These are phyloP conservation scores for Penicillium longicatenatum DNA, from an alignment of 495 filamentous ascomycete genomes.

Conservation along the genomic window DNA sequence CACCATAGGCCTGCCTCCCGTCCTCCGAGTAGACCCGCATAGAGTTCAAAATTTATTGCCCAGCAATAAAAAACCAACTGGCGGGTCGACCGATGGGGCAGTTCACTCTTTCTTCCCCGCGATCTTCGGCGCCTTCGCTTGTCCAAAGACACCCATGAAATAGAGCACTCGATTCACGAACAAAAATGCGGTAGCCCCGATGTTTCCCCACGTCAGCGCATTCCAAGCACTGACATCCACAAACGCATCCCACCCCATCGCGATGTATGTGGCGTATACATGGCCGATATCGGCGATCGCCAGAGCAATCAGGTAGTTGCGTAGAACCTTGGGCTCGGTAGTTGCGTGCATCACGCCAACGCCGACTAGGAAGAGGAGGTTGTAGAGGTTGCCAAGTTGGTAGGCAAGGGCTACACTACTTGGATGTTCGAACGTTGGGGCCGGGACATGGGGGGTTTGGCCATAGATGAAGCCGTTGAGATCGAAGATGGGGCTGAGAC, in stretches of 20 bases:
- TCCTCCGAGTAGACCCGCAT: not conserved
- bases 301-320: conserved; percentile 66
- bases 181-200: conserved; percentile 60
- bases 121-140: conserved; percentile 29
- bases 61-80: not conserved
- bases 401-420: conserved; percentile 54
- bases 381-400: conserved; percentile 70
- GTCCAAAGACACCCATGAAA: conserved; percentile 59
- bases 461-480: conserved; percentile 60
- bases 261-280: conserved; percentile 61
- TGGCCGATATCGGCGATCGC: conserved; percentile 71
- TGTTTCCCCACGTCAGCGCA: conserved; percentile 70
- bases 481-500: conserved; percentile 53
- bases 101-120: conserved; percentile 26
- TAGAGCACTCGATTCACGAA: conserved; percentile 59
- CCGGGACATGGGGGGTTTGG: conserved; percentile 52
- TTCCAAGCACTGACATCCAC: conserved; percentile 64
- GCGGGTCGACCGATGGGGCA: not conserved
- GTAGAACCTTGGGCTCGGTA: conserved; percentile 63
- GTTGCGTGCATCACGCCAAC: conserved; percentile 62
- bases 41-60: not conserved
- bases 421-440: conserved; percentile 34
- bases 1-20: not conserved
- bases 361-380: conserved; percentile 63
- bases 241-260: conserved; percentile 56